Evolutionary conservation across 352 stramenopile species (phyloP).

Genomic region (Pythium phragmiticola): DNA sequence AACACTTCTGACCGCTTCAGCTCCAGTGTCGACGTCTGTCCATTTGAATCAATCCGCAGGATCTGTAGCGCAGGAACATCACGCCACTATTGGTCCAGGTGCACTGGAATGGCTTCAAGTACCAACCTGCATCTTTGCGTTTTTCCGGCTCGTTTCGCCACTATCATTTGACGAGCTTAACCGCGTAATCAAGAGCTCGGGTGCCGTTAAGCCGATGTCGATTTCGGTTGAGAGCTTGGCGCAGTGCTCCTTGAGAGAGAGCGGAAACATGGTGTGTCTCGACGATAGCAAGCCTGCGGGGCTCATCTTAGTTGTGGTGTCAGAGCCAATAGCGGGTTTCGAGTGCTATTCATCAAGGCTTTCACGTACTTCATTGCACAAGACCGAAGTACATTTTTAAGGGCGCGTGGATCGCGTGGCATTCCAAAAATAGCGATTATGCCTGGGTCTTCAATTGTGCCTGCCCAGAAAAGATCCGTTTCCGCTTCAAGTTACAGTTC

Average conservation of each 20-base stretch:
- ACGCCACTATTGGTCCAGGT: background rate
- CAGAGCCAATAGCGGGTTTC: too few species aligned
- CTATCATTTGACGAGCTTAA: background rate
- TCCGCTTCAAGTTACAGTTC: background rate
- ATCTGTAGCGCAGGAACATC: conserved; percentile 1
- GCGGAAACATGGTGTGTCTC: conserved; percentile 9
- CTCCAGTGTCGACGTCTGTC: background rate
- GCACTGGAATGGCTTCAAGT: background rate
- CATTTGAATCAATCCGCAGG: conserved; percentile 10
- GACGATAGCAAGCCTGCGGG: too few species aligned
- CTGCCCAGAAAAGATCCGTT: background rate
- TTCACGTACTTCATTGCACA: too few species aligned
- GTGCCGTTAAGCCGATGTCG: conserved; percentile 1
- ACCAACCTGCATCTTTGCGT: conserved; percentile 21
- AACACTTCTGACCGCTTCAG: conserved; percentile 15
- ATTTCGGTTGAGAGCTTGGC: conserved; percentile 12
- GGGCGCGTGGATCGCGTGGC: too few species aligned
- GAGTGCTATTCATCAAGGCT: too few species aligned
- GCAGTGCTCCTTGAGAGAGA: conserved; percentile 12
- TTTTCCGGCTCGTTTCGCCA: conserved; percentile 10
- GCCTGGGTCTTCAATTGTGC: background rate
- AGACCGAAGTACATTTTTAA: too few species aligned
- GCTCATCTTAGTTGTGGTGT: too few species aligned
- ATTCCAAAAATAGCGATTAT: background rate
- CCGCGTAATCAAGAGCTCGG: conserved; percentile 6